Percentiles rank a stretch among this genome's conserved stretches.
phyloP scores from a whole-genome alignment of 495 filamentous ascomycete species.

The Tetracladium setigerum region DNA sequence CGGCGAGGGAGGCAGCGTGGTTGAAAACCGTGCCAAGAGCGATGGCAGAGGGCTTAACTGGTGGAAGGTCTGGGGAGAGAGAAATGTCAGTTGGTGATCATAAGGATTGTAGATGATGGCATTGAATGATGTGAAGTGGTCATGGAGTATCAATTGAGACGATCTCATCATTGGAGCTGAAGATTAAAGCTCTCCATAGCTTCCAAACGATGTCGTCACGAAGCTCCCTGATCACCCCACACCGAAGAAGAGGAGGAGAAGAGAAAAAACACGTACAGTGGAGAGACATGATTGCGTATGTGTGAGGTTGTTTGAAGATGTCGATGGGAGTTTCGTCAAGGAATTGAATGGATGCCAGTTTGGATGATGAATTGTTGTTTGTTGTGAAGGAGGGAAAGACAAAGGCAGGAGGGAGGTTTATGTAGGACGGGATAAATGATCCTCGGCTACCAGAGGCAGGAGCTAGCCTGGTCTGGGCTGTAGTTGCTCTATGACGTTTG shows the following conservation, averaged over 20 bases:
- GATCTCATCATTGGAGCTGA: not conserved
- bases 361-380: constrained; percentile 1
- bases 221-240: not conserved
- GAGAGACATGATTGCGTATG: constrained; percentile 44
- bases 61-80: constrained; percentile 63
- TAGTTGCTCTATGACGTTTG: too few species aligned
- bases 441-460: not conserved
- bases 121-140: not conserved
- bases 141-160: not conserved
- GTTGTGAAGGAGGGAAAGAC: constrained; percentile 7
- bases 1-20: constrained; percentile 72
- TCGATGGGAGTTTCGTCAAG: constrained; percentile 18
- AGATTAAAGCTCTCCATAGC: not conserved
- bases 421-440: constrained; percentile 3
- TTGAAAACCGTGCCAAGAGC: constrained; percentile 93
- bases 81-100: not conserved
- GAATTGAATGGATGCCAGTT: constrained; percentile 15
- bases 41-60: constrained; percentile 96
- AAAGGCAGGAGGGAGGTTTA: not conserved
- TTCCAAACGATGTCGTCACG: not conserved
- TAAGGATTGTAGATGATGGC: constrained; percentile 17
- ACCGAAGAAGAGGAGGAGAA: not conserved
- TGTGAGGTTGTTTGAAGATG: constrained; percentile 16
- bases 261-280: constrained; percentile 37
- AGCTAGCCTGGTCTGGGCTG: too few species aligned